Evolutionary conservation across 140 eudicot species (phyloP), one percentile per base, ranked within the genome.

Genomic region (Bidens hawaiensis): DNA sequence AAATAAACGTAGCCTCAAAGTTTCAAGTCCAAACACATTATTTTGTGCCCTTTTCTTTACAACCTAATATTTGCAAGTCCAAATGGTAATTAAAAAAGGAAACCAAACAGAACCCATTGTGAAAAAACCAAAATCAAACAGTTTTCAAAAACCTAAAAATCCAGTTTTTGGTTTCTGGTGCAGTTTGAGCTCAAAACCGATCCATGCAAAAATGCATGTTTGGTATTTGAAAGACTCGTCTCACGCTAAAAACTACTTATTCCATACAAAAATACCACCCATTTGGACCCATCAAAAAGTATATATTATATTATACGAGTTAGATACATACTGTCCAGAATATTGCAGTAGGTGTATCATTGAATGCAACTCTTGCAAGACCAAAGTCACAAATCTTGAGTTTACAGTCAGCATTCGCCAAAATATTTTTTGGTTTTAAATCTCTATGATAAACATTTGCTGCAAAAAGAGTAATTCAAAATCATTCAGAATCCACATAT

Each of bases 381-480:
- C 97, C 97, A 60, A 90, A 90, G 75, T 90, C 97, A 36, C 97
- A 90, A 6, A 90, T 86, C 79, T 90, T 90, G 14, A 90, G 78
- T 54, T 90, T 90, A 76, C 97, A 90, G 53, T 90, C 97, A 6
- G 97, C 95, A 79, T 90, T 90, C 1, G 97, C 97, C 70, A 90
- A 73, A 5, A 90, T 90, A 68, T 90, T 90, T 76, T 90, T 90
- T 23, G 97, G 97, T 65, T 90, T 90, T 43, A 90, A 51, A 79
- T 90, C 97, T 31, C 97, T 83, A 55, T 90, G 97, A 71, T 81
- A 90, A 10, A 90, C 97, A 75, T 86, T 90, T 68, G 97, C 97
- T 90, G 86, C 88, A 66, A 30, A 25, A 8, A 12, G 5, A 21
- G 42, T 10, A 68, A 53, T 10, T 47, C 43, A 73, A 64, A 60